Percentiles rank a stretch among this genome's conserved stretches.
These are phyloP conservation scores for Lathyrus tuberosus DNA, from an alignment of 306 rosid species.

Conservation along the genomic window DNA sequence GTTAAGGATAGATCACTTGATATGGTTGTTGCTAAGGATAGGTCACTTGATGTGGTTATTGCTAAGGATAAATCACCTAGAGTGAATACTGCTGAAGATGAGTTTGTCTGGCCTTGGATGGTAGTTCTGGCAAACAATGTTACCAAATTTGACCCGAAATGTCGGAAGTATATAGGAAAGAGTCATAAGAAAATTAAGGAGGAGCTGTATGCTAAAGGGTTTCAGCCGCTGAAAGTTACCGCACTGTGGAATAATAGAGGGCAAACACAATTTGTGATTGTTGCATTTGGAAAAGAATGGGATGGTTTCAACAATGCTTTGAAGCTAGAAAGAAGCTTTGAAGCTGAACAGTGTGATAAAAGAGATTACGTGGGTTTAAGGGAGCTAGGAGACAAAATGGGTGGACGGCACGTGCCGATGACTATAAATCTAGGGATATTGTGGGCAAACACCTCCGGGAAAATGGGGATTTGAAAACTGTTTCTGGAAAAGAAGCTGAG, in stretches of 20 bases:
- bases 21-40: too few relatives aligned
- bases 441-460: conserved; percentile 39
- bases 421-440: conserved; percentile 33
- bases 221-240: conserved; percentile 66
- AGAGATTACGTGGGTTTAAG: conserved; percentile 40
- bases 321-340: conserved; percentile 69
- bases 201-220: conserved; percentile 59
- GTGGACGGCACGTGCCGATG: conserved; percentile 59
- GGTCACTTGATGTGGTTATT: too few relatives aligned
- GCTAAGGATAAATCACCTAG: too few relatives aligned
- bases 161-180: conserved; percentile 60
- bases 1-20: too few relatives aligned
- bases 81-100: too few relatives aligned
- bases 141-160: conserved; percentile 44
- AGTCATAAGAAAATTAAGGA: conserved; percentile 66
- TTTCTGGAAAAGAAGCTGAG: conserved; percentile 51
- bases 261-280: conserved; percentile 72
- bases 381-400: conserved; percentile 52
- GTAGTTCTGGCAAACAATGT: conserved; percentile 71
- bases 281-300: conserved; percentile 68
- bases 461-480: conserved; percentile 50
- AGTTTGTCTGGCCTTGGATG: conserved; percentile 72
- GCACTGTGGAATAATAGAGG: conserved; percentile 68
- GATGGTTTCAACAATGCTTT: conserved; percentile 70
- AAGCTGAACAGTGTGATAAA: conserved; percentile 53